Percentiles rank a stretch among this genome's conserved stretches.
Evolutionary conservation across 805 yeast species (phyloP).

Genomic region (Cephaloascus albidus): DNA sequence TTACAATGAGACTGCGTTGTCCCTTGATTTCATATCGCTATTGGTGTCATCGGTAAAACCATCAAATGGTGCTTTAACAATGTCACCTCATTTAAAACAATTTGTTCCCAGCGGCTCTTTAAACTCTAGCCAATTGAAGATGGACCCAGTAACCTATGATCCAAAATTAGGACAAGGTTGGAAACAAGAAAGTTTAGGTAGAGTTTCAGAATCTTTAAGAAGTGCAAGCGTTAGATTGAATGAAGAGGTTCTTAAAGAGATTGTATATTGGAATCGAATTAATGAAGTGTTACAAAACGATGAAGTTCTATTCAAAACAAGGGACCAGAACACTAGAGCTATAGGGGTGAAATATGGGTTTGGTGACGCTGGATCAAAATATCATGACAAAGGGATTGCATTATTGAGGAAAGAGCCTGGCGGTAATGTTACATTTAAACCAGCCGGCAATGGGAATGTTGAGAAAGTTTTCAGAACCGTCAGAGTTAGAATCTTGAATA

Average conservation of each 20-base stretch:
- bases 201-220: constrained; percentile 42
- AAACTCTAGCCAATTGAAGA: constrained; percentile 33
- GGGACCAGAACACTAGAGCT: constrained; percentile 44
- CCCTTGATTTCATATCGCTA: constrained; percentile 80
- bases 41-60: constrained; percentile 76
- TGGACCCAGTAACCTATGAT: constrained; percentile 9
- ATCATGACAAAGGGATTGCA: constrained; percentile 69
- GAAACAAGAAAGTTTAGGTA: constrained; percentile 65
- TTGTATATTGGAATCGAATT: constrained; percentile 53
- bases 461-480: constrained; percentile 37
- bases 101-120: constrained; percentile 71
- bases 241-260: constrained; percentile 51
- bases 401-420: constrained; percentile 43
- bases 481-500: constrained; percentile 48
- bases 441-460: constrained; percentile 19
- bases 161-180: constrained; percentile 60
- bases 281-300: constrained; percentile 33
- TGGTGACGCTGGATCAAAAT: constrained; percentile 83
- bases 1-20: constrained; percentile 79
- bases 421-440: constrained; percentile 33
- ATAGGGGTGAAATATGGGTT: constrained; percentile 86
- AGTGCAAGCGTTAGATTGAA: constrained; percentile 41
- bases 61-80: constrained; percentile 76
- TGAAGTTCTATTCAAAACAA: constrained; percentile 62
- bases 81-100: constrained; percentile 76